Evolutionary conservation across 257 asterid genomes (phyloP).

Genomic region (Solanum piurae): DNA sequence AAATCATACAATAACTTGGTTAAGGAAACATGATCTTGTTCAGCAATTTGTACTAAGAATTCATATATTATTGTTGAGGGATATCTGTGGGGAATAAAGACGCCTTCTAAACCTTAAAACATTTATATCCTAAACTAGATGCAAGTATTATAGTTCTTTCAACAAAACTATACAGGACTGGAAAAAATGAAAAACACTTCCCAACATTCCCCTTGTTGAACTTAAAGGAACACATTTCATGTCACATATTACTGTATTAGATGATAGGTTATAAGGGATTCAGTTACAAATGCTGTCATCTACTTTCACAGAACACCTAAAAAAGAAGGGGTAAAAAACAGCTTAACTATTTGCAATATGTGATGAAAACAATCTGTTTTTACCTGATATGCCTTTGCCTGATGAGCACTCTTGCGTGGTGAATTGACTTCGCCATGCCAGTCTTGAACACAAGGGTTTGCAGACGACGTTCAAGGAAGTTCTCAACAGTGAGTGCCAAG

Average conservation of each 20-base stretch:
- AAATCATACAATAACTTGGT: neutral
- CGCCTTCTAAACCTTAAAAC: neutral
- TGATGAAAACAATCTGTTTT: neutral
- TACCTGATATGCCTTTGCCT: slow-evolving; percentile 91
- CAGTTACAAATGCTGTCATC: neutral
- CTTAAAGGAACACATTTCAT: neutral
- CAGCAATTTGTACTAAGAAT: neutral
- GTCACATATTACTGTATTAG: neutral
- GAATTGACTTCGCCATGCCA: slow-evolving; percentile 85
- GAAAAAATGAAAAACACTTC: neutral
- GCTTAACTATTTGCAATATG: neutral
- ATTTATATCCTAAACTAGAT: neutral
- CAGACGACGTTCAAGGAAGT: slow-evolving; percentile 81
- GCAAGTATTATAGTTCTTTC: neutral
- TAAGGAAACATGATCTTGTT: neutral
- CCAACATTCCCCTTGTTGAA: neutral
- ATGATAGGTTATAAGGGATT: neutral
- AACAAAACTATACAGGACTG: neutral
- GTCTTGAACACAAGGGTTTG: slow-evolving; percentile 86
- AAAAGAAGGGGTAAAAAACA: neutral
- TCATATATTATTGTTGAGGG: neutral
- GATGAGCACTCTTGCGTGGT: slow-evolving; percentile 82
- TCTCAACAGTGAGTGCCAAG: slow-evolving; percentile 76
- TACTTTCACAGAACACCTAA: neutral
- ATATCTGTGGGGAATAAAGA: neutral